phyloP scores from a whole-genome alignment of 202 grass and related monocot species.

The Schoenoplectus tabernaemontani region DNA sequence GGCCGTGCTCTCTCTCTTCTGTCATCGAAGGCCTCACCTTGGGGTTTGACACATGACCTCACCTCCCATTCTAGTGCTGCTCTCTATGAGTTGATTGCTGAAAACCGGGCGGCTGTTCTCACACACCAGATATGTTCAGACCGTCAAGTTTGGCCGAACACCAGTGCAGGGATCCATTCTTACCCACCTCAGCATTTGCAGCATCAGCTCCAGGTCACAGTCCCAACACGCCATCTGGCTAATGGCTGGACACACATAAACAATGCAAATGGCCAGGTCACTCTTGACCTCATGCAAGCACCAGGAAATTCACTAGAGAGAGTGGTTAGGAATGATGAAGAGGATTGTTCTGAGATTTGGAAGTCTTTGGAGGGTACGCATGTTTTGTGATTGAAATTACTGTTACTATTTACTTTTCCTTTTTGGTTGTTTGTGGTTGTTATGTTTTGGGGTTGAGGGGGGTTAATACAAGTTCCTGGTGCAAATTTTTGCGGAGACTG shows the following conservation, averaged over 20 bases:
- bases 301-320: constrained; percentile 14
- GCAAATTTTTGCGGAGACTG: neutral
- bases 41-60: constrained; percentile 49
- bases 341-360: constrained; percentile 48
- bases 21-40: constrained; percentile 68
- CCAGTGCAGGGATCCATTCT: neutral
- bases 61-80: constrained; percentile 71
- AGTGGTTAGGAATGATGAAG: constrained; percentile 26
- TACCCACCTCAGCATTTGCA: neutral
- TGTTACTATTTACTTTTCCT: neutral
- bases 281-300: constrained; percentile 72
- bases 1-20: constrained; percentile 99
- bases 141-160: neutral
- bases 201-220: constrained; percentile 4
- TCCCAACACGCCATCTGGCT: neutral
- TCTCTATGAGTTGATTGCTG: constrained; percentile 73
- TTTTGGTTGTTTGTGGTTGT: neutral
- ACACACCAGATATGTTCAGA: constrained; percentile 48
- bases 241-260: constrained; percentile 11
- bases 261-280: constrained; percentile 31
- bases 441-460: neutral
- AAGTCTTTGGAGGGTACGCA: constrained; percentile 32
- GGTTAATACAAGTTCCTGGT: neutral
- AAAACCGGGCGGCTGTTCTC: constrained; percentile 71
- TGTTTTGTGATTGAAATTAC: constrained; percentile 31